Percentiles rank a stretch among this genome's conserved stretches.
These are phyloP conservation scores for Tolypocladium ophioglossoides DNA, from an alignment of 2,329 filamentous ascomycete species.

Conservation along the genomic window DNA sequence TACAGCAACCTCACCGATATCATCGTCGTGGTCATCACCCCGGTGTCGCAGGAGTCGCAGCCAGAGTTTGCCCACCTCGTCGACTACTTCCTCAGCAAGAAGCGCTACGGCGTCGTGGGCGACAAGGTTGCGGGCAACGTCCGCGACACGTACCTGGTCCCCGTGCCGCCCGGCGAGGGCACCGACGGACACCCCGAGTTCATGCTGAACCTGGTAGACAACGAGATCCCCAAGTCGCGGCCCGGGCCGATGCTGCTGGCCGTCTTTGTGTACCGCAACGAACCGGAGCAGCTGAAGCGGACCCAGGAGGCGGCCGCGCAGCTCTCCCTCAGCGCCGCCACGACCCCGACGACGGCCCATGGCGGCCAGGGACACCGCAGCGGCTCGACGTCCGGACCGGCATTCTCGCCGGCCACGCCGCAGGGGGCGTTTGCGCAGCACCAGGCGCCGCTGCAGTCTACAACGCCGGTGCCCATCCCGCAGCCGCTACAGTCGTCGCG, in stretches of 20 bases:
- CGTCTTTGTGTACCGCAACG: constrained; percentile 72
- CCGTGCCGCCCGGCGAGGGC: constrained; percentile 58
- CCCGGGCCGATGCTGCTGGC: constrained; percentile 70
- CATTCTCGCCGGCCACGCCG: constrained; percentile 44
- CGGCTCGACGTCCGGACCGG: constrained; percentile 37
- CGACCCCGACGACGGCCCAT: neutral
- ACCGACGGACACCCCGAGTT: constrained; percentile 65
- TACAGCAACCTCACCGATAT: constrained; percentile 79
- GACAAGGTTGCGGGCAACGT: constrained; percentile 66
- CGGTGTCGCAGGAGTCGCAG: constrained; percentile 48
- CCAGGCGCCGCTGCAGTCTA: constrained; percentile 19
- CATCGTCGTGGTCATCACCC: constrained; percentile 63
- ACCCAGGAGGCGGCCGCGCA: constrained; percentile 10
- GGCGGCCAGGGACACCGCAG: constrained; percentile 28
- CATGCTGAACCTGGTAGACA: constrained; percentile 78
- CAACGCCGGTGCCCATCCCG: constrained; percentile 25
- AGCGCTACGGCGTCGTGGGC: constrained; percentile 78
- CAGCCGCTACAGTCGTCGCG: constrained; percentile 16
- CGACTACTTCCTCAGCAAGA: constrained; percentile 73
- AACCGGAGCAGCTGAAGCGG: constrained; percentile 26
- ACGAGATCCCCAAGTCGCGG: constrained; percentile 61
- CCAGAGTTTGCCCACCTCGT: constrained; percentile 66
- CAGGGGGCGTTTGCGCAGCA: constrained; percentile 21
- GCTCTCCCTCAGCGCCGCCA: neutral
- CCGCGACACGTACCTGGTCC: constrained; percentile 84